phyloP scores from a whole-genome alignment of 2,329 filamentous ascomycete species.

The Fusarium brachygibbosum region DNA sequence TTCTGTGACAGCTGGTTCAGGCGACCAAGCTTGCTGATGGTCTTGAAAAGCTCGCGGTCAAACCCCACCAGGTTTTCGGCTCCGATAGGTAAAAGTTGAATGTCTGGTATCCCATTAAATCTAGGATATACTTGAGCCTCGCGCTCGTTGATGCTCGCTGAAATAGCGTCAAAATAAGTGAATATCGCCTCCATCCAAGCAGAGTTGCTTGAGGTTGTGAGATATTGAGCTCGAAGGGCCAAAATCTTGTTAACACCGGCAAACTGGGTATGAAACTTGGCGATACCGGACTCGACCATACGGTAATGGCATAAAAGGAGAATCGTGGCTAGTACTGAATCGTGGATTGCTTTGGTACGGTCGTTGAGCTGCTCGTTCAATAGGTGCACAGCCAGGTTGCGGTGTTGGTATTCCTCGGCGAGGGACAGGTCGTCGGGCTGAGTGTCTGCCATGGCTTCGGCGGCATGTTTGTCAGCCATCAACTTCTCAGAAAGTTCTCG shows the following conservation, averaged over 20 bases:
- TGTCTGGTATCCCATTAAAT: slow-evolving; percentile 70
- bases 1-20: slow-evolving; percentile 86
- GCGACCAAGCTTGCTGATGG: slow-evolving; percentile 84
- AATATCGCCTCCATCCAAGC: slow-evolving; percentile 95
- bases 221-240: slow-evolving; percentile 72
- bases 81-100: slow-evolving; percentile 68
- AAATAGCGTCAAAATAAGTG: slow-evolving; percentile 94
- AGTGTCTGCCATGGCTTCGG: slow-evolving; percentile 61
- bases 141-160: slow-evolving; percentile 90
- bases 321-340: slow-evolving; percentile 89
- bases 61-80: slow-evolving; percentile 90
- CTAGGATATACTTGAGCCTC: slow-evolving; percentile 83
- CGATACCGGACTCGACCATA: slow-evolving; percentile 92
- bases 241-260: slow-evolving; percentile 93
- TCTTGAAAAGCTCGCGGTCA: slow-evolving; percentile 87
- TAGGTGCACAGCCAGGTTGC: slow-evolving; percentile 81
- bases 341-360: slow-evolving; percentile 79
- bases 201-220: slow-evolving; percentile 72
- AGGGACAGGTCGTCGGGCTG: slow-evolving; percentile 73
- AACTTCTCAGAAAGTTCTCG: slow-evolving; percentile 64
- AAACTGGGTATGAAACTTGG: slow-evolving; percentile 93
- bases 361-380: slow-evolving; percentile 89
- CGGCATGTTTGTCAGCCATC: slow-evolving; percentile 61
- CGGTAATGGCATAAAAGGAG: slow-evolving; percentile 92
- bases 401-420: slow-evolving; percentile 87